phyloP scores from a whole-genome alignment of 1,284 basidiomycete species.

The Cryptococcus sp. region DNA sequence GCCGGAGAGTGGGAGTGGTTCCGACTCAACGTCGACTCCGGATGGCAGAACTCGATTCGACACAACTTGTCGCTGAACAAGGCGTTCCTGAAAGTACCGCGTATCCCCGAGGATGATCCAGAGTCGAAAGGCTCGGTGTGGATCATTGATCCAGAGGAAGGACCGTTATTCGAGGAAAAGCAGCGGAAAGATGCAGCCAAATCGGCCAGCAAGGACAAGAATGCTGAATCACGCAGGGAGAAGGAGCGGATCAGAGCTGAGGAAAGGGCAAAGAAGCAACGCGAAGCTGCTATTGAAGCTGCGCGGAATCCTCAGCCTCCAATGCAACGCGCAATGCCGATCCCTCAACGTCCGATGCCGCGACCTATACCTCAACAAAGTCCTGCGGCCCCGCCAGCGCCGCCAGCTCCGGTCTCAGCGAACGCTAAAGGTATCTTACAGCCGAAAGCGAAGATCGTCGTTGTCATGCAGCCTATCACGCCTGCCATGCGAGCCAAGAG shows the following conservation, averaged over 20 bases:
- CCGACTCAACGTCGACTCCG: conserved; percentile 71
- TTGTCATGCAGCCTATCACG: conserved; percentile 45
- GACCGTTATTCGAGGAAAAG: conserved; percentile 52
- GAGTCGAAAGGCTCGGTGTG: conserved; percentile 83
- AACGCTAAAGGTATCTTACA: conserved; percentile 39
- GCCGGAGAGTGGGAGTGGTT: conserved; percentile 87
- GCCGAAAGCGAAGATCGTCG: conserved; percentile 44
- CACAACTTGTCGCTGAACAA: conserved; percentile 87
- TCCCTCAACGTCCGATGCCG: conserved; percentile 12
- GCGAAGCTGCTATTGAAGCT: conserved; percentile 28
- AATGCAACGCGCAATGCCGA: conserved; percentile 11
- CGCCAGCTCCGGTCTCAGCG: conserved; percentile 15
- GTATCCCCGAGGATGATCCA: conserved; percentile 76
- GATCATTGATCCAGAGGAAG: conserved; percentile 72
- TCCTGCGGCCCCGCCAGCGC: conserved; percentile 9
- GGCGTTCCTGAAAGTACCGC: conserved; percentile 81
- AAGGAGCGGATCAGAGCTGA: conserved; percentile 43
- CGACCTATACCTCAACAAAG: conserved; percentile 19
- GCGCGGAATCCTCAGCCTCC: conserved; percentile 25
- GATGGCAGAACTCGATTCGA: conserved; percentile 93
- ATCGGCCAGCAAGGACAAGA: conserved; percentile 49
- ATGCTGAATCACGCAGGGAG: conserved; percentile 45
- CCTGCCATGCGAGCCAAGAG: conserved; percentile 42
- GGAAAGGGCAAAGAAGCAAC: conserved; percentile 38
- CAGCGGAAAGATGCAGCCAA: conserved; percentile 47